Evolutionary conservation across 2,329 filamentous ascomycete genomes (phyloP), one percentile per base, ranked within the genome.

Genomic region (Immersiporthe knoxdaviesiana): DNA sequence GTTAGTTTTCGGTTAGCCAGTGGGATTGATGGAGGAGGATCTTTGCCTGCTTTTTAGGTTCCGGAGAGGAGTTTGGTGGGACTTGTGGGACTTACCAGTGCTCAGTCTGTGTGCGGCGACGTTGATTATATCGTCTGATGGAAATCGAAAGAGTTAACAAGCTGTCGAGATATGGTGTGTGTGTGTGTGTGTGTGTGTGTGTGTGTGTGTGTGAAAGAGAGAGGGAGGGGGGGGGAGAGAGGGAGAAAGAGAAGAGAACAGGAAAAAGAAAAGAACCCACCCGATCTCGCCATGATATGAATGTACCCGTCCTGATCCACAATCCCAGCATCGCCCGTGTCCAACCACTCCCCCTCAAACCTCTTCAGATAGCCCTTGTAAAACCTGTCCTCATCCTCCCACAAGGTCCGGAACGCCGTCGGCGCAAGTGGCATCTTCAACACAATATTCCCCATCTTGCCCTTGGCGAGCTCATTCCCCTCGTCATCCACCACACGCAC

Each of bases 61-160:
- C 8, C 8, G 35, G 35, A 8, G 35, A 8, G 35, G 35, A 21
- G 12, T n/a, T n/a, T n/a, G 3, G 3, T 5, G 7, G 24, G 44
- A 7, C 7, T 47, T 6, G 21, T 44, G 14, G 27, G 5, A 78
- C 84, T 74, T 83, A 92, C 92, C 93, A 14, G 94, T 97, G 72
- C 92, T 95, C 71, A 97, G 90, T 18, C 94, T 88, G 81, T 97
- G 94, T 6, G 94, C 94, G 54, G 94, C 94, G n/a, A 97, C 94
- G 76, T 97, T 97, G 76, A 97, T 94, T 70, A 97, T 91, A 78
- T 97, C 94, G 81, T 97, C 94, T 75, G 47, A n/a, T 47, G 41
- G 16, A 2, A 12, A 12, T 24, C 47, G n/a, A n/a, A n/a, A 27
- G 30, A 14, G 41, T 72, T 11, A 70, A 61, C 54, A 16, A 50